phyloP scores from a whole-genome alignment of 805 yeast genomes.

The Wickerhamomyces rabaulensis region DNA sequence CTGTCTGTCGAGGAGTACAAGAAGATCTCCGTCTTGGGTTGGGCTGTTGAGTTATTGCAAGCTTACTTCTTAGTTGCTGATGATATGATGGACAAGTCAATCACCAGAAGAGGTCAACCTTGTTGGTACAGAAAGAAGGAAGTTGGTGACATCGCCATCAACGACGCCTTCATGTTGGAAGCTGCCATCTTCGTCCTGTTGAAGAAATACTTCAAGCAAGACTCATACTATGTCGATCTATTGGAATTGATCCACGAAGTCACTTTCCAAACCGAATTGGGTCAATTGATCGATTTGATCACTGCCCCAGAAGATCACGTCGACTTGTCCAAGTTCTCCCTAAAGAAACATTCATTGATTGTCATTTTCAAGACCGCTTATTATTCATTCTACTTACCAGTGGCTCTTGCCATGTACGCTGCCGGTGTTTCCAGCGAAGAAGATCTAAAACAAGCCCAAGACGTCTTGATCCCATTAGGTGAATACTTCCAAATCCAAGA shows the following conservation, averaged over 20 bases:
- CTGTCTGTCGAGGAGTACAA: slow-evolving; percentile 66
- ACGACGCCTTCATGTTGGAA: slow-evolving; percentile 95
- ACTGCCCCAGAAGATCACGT: slow-evolving; percentile 97
- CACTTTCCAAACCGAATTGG: slow-evolving; percentile 95
- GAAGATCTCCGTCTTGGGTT: slow-evolving; percentile 84
- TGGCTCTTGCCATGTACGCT: slow-evolving; percentile 92
- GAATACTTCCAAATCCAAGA: slow-evolving; percentile 99
- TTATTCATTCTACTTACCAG: slow-evolving; percentile 96
- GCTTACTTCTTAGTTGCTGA: slow-evolving; percentile 97
- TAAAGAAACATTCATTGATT: slow-evolving; percentile 89
- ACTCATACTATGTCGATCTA: slow-evolving; percentile 80
- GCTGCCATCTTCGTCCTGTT: slow-evolving; percentile 86
- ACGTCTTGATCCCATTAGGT: slow-evolving; percentile 88
- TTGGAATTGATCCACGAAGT: slow-evolving; percentile 95
- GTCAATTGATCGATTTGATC: slow-evolving; percentile 90
- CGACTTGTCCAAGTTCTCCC: slow-evolving; percentile 79
- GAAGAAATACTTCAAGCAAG: slow-evolving; percentile 82
- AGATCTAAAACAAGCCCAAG: slow-evolving; percentile 84
- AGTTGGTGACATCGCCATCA: slow-evolving; percentile 92
- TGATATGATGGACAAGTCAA: slow-evolving; percentile 96
- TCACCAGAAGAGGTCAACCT: slow-evolving; percentile 97
- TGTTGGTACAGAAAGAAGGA: slow-evolving; percentile 87
- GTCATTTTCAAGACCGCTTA: slow-evolving; percentile 96
- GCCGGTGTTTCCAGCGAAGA: slow-evolving; percentile 67
- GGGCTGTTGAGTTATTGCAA: slow-evolving; percentile 92